These are phyloP conservation scores for Yarrowia sp. DNA, from an alignment of 805 yeast genomes.

Conservation along the genomic window DNA sequence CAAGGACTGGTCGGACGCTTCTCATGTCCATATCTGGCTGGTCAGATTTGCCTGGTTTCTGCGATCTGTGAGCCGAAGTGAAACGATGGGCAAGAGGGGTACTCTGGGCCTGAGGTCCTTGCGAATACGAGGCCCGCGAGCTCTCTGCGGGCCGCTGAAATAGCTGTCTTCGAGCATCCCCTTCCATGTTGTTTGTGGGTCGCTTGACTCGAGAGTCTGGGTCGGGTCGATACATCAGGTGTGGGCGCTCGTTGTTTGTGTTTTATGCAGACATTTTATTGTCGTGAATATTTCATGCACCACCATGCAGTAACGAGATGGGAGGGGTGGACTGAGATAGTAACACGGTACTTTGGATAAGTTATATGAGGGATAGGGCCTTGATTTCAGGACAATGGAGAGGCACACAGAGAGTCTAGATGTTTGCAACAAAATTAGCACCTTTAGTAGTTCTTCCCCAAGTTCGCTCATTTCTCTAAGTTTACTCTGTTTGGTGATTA, in stretches of 20 bases:
- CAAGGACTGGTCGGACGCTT: slow-evolving; percentile 15
- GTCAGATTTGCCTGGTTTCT: slow-evolving; percentile 11
- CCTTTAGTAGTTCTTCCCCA: no score
- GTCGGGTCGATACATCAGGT: slow-evolving; percentile 34
- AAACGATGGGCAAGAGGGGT: slow-evolving; percentile 28
- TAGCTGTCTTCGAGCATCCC: slow-evolving; percentile 31
- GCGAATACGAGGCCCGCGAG: slow-evolving; percentile 9
- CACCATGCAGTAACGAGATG: slow-evolving; percentile 5
- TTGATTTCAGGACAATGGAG: no score
- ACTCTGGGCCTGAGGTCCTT: slow-evolving; percentile 14
- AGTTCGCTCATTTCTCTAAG: no score
- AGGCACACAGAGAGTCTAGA: no score
- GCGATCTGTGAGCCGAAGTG: slow-evolving; percentile 20
- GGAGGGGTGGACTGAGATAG: neutral
- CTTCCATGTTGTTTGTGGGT: slow-evolving; percentile 35
- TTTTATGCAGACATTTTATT: slow-evolving; percentile 18
- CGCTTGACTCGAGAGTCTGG: slow-evolving; percentile 35
- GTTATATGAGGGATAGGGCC: no score
- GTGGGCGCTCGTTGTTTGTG: slow-evolving; percentile 14
- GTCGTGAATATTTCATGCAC: slow-evolving; percentile 29
- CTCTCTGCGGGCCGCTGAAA: slow-evolving; percentile 19
- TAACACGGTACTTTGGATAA: neutral
- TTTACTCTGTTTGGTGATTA: no score
- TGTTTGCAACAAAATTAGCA: no score
- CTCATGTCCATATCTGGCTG: slow-evolving; percentile 23